These are phyloP conservation scores for Daldinia childiae DNA, from an alignment of 495 filamentous ascomycete species.

Conservation along the genomic window DNA sequence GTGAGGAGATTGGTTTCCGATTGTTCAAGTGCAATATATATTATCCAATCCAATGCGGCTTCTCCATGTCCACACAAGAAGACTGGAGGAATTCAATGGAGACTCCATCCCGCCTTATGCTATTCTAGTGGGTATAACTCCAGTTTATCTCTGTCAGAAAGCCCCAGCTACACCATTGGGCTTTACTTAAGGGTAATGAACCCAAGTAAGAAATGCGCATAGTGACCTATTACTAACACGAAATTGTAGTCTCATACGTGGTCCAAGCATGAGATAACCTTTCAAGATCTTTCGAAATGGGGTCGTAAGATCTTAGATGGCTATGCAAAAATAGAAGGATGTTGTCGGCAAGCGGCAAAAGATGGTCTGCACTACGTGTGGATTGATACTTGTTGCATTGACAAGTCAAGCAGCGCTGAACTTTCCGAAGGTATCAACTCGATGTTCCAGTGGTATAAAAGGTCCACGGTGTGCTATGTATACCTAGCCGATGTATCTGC, in stretches of 20 bases:
- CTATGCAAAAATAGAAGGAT: conserved; percentile 17
- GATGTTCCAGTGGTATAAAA: conserved; percentile 48
- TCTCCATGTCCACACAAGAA: conserved; percentile 28
- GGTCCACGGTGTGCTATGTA: conserved; percentile 22
- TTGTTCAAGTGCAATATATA: not conserved
- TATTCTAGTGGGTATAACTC: conserved; percentile 18
- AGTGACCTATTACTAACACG: not conserved
- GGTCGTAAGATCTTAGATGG: not conserved
- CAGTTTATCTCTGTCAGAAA: not conserved
- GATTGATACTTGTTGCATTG: conserved; percentile 33
- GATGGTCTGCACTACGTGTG: conserved; percentile 21
- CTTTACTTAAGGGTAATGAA: not conserved
- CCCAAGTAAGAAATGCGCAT: not conserved
- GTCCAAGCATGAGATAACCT: conserved; percentile 11
- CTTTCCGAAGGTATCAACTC: conserved; percentile 49
- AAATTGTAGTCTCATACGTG: conserved; percentile 21
- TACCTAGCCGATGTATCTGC: conserved; percentile 29
- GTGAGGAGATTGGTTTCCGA: not conserved
- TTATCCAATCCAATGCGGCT: conserved; percentile 27
- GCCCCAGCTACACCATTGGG: not conserved
- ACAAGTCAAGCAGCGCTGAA: conserved; percentile 29
- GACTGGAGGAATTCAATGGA: conserved; percentile 23
- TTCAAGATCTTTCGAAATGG: conserved; percentile 17
- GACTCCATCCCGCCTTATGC: conserved; percentile 18
- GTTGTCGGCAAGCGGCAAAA: conserved; percentile 23